Percentiles rank a stretch among this genome's conserved stretches.
phyloP scores from a whole-genome alignment of 805 yeast species.

The Sungouiella blattae region DNA sequence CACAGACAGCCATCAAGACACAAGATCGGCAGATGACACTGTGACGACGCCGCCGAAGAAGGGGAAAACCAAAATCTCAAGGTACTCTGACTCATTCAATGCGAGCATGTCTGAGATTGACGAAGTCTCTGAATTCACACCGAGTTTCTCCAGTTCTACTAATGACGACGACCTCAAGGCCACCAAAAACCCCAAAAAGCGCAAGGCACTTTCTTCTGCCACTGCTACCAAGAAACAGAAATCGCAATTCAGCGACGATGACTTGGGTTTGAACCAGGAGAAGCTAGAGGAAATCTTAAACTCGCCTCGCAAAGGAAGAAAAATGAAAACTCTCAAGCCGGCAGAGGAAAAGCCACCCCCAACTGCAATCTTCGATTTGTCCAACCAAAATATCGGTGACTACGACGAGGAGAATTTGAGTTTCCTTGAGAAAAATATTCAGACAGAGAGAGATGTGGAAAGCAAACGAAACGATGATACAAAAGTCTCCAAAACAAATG shows the following conservation, averaged over 20 bases:
- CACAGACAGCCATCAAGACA: too few relatives aligned
- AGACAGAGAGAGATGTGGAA: background rate
- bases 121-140: conserved; percentile 1
- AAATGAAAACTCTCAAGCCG: conserved; percentile 13
- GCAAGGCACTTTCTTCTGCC: background rate
- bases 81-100: background rate
- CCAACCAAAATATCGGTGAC: conserved; percentile 32
- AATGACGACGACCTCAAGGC: too few relatives aligned
- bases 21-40: too few relatives aligned
- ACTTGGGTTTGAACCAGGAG: conserved; percentile 16
- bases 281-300: conserved; percentile 16
- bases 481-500: background rate
- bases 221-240: background rate
- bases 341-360: conserved; percentile 10
- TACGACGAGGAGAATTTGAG: conserved; percentile 31
- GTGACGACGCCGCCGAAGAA: too few relatives aligned
- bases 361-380: conserved; percentile 20
- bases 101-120: background rate
- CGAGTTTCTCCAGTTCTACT: conserved; percentile 2
- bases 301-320: conserved; percentile 22
- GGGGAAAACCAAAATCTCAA: background rate
- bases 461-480: background rate
- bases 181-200: background rate
- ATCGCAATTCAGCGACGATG: conserved; percentile 13
- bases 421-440: conserved; percentile 18